Evolutionary conservation across 805 yeast species (phyloP).

Genomic region (Candida palmyrensis): DNA sequence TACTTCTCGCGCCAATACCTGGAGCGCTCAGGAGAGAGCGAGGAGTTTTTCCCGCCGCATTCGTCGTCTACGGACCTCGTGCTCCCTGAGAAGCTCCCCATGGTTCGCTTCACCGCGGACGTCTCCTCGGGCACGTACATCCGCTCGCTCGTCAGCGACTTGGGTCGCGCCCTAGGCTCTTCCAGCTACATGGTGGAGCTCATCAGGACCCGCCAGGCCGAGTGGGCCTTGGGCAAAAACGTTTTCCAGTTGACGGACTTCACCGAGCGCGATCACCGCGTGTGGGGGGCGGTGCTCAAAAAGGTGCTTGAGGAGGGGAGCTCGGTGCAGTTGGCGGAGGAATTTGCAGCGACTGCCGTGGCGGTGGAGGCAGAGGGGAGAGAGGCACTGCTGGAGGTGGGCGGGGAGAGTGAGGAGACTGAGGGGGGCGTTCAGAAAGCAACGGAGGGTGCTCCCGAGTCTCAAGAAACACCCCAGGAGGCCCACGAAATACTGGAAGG

Average conservation of each 20-base stretch:
- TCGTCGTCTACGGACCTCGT: constrained; percentile 33
- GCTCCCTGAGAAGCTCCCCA: constrained; percentile 52
- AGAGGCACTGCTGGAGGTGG: constrained; percentile 4
- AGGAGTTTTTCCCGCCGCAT: no score
- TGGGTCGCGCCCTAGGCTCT: constrained; percentile 75
- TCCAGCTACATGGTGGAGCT: constrained; percentile 87
- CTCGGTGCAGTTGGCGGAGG: constrained; percentile 19
- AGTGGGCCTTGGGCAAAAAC: constrained; percentile 71
- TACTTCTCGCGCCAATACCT: constrained; percentile 54
- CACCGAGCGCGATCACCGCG: constrained; percentile 48
- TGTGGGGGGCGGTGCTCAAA: constrained; percentile 67
- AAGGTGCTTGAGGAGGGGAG: constrained; percentile 42
- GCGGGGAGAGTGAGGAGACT: constrained; percentile 4
- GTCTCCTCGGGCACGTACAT: constrained; percentile 97
- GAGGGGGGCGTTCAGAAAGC: constrained; percentile 3
- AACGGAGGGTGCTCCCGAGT: constrained; percentile 1
- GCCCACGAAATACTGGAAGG: background rate
- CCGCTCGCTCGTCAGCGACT: constrained; percentile 82
- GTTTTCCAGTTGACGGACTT: constrained; percentile 68
- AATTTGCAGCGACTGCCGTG: constrained; percentile 10
- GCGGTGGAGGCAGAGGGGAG: constrained; percentile 4
- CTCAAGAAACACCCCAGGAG: constrained; percentile 4
- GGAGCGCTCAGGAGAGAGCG: constrained; percentile 29
- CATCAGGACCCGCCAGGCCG: constrained; percentile 69
- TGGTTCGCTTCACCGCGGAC: constrained; percentile 65